A percentile compares a stretch with the other conserved stretches of the same genome.
phyloP scores from a whole-genome alignment of 495 filamentous ascomycete species.

The Cetradonia linearis region DNA sequence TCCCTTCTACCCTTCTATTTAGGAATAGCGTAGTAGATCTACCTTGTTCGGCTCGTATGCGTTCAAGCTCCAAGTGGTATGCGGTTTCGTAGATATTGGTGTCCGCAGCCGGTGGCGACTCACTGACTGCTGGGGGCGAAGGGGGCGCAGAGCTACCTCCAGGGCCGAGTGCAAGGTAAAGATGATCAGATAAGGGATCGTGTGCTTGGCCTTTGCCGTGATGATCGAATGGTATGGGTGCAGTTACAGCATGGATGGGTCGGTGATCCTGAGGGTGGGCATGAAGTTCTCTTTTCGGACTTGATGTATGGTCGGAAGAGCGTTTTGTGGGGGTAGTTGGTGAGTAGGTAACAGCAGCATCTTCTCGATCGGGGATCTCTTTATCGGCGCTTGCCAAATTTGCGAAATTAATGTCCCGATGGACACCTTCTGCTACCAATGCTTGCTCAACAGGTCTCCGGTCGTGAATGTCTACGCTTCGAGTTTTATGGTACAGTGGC shows the following conservation, averaged over 20 bases:
- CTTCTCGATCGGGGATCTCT: conserved; percentile 11
- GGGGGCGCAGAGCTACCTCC: conserved; percentile 26
- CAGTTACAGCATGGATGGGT: conserved; percentile 19
- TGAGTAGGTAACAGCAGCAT: conserved; percentile 17
- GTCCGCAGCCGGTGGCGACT: conserved; percentile 64
- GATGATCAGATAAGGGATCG: conserved; percentile 50
- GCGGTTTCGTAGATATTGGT: conserved; percentile 82
- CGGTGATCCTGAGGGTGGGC: conserved; percentile 21
- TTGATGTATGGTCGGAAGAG: conserved; percentile 7
- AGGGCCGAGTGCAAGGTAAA: conserved; percentile 66
- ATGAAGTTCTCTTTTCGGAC: conserved; percentile 20
- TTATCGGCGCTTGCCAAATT: conserved; percentile 6
- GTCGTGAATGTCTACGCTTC: conserved; percentile 43
- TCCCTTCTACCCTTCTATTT: conserved; percentile 49
- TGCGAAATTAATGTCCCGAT: conserved; percentile 25
- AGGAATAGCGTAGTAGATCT: conserved; percentile 41
- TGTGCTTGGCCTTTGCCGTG: conserved; percentile 54
- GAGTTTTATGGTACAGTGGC: conserved; percentile 30
- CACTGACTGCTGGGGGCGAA: conserved; percentile 51
- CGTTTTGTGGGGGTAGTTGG: conserved; percentile 20
- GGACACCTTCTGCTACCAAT: conserved; percentile 42
- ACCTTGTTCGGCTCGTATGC: conserved; percentile 45
- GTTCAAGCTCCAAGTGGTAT: conserved; percentile 69
- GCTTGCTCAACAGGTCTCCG: conserved; percentile 38
- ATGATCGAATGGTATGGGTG: conserved; percentile 14